Percentiles rank a stretch among this genome's conserved stretches.
phyloP scores from a whole-genome alignment of 371 early-diverging fungal genomes.

The Nematocida sp. region DNA sequence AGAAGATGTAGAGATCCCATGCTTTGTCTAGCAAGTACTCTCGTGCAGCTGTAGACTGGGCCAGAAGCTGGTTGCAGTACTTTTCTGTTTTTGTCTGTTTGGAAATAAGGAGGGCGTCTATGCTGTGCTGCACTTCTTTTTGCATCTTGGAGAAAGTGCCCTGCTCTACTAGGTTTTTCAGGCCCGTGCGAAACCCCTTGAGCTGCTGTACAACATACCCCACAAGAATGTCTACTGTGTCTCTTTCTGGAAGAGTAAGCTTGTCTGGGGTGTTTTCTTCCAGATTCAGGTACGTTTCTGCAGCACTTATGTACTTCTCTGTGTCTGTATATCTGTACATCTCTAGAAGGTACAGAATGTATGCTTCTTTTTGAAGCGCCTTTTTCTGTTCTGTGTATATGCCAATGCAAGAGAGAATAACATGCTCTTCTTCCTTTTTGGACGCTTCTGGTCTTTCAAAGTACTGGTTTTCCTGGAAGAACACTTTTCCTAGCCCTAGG shows the following conservation, averaged over 20 bases:
- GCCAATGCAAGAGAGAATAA: neutral
- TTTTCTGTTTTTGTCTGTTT: neutral
- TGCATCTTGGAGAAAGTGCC: neutral
- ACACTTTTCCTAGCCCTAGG: neutral
- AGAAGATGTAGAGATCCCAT: neutral
- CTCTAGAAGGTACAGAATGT: neutral
- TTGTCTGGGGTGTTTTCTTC: neutral
- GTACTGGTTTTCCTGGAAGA: neutral
- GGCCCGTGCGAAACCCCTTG: neutral
- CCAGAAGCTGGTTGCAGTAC: neutral
- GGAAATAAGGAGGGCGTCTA: neutral
- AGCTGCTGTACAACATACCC: neutral
- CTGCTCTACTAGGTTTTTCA: neutral
- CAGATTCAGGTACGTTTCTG: neutral
- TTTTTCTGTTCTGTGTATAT: neutral
- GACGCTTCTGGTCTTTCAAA: neutral
- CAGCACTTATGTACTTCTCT: neutral
- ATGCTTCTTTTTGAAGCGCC: neutral
- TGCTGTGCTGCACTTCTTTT: neutral
- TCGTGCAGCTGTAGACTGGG: neutral
- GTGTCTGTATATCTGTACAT: conserved; percentile 14
- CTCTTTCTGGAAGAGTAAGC: neutral
- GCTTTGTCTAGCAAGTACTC: neutral
- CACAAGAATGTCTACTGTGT: neutral
- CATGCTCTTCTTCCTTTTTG: conserved; percentile 1